Evolutionary conservation across 257 asterid species (phyloP), one percentile per base, ranked within the genome.

Genomic region (Nicotiana tabacum): DNA sequence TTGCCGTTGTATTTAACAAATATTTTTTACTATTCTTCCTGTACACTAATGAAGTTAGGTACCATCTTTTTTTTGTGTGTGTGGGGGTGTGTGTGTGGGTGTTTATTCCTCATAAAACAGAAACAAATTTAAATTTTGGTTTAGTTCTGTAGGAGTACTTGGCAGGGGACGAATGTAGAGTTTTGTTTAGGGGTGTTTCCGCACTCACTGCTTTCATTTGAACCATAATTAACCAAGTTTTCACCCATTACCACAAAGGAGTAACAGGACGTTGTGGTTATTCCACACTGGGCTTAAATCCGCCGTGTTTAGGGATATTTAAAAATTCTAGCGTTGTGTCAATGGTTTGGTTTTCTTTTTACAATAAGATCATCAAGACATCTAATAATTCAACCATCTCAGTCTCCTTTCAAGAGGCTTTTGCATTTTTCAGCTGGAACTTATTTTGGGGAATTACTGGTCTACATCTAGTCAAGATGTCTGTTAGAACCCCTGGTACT

Each of bases 401-500:
- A 69, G 46, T 30, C 56, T 79, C 56, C 69, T 76, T 62, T 82
- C 46, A 77, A 69, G 81, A 82, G 85, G 84, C 78, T 16, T 81
- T 72, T 57, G 51, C 72, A 11, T 12, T 37, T 33, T 39, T 62
- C 83, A 55, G 46, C 17, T 66, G 74, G 61, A 72, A 58, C 51
- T 72, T 37, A 72, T 46, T 24, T 77, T 70, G 62, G 67, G 24
- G 53, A 24, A 43, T 33, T 72, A 15, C 16, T 53, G 56, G 46
- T 0, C 18, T 58, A 27, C 33, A 80, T 77, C 55, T 46, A 35
- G 78, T 48, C 64, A 88, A 83, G 87, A 94, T 94, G 98, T 89
- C 98, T 4, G 92, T 85, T 43, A 90, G 87, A 89, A 88, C 98
- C 12, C 98, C 97, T 4, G 86, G 91, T 72, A 93, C 98, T 62